Conservation (phyloP, 805 yeast species). For the Lipomyces sp. region DNA sequence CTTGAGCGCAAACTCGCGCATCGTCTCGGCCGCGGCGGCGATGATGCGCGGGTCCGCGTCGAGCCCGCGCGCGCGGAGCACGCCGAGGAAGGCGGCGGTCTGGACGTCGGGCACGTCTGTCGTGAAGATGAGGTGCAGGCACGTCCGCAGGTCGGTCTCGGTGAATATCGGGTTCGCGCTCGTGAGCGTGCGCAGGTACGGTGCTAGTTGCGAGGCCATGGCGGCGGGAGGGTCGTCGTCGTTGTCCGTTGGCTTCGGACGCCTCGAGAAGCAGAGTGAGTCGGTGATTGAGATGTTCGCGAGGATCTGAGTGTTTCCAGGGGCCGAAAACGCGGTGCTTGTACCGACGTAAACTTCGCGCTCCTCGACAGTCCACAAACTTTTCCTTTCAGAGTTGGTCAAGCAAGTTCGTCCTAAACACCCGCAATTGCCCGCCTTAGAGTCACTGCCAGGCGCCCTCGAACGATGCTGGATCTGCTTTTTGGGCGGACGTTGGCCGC, state of each 20-base stretch:
- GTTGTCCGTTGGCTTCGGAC: not conserved
- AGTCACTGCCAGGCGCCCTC: no score
- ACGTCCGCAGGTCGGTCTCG: slow-evolving; percentile 61
- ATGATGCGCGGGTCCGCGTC: slow-evolving; percentile 80
- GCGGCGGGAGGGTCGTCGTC: not conserved
- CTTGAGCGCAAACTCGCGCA: slow-evolving; percentile 59
- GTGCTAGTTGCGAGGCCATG: slow-evolving; percentile 40
- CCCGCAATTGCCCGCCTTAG: no score
- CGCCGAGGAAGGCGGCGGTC: slow-evolving; percentile 74
- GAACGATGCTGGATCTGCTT: slow-evolving; percentile 1
- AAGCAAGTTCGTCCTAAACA: no score
- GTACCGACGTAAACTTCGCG: no score
- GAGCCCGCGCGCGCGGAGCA: slow-evolving; percentile 64
- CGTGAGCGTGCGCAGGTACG: slow-evolving; percentile 64
- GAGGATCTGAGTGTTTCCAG: no score
- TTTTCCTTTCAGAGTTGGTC: no score
- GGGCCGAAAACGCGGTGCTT: no score
- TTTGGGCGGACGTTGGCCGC: not conserved
- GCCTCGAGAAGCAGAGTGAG: not conserved
- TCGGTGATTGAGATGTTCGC: no score
- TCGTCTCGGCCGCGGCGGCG: slow-evolving; percentile 78
- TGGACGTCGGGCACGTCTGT: slow-evolving; percentile 66
- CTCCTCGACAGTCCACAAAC: no score
- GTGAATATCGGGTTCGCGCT: slow-evolving; percentile 58
- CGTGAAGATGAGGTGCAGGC: slow-evolving; percentile 58